phyloP scores from a whole-genome alignment of 495 filamentous ascomycete species.

The Penicillium simplicissimum region DNA sequence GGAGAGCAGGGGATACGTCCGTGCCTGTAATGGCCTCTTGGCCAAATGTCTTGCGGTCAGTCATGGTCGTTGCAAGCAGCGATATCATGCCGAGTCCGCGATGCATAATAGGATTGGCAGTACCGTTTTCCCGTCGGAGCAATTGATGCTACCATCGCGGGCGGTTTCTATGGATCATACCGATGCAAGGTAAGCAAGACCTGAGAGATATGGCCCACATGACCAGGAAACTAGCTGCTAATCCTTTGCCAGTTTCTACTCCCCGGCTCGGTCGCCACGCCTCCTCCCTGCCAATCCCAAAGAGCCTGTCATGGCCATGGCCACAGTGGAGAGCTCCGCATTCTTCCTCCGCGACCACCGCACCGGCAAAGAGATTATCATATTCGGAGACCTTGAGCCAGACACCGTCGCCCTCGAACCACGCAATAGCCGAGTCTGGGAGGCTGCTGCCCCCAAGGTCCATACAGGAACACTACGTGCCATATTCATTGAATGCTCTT shows the following conservation, averaged over 20 bases:
- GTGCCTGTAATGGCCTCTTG: slow-evolving; percentile 76
- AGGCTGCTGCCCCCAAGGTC: slow-evolving; percentile 81
- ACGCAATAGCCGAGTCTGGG: slow-evolving; percentile 80
- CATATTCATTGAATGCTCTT: slow-evolving; percentile 95
- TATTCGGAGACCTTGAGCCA: slow-evolving; percentile 95
- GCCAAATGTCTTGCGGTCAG: slow-evolving; percentile 79
- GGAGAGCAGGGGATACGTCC: slow-evolving; percentile 74
- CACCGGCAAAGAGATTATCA: slow-evolving; percentile 73
- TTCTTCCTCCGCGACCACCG: slow-evolving; percentile 81
- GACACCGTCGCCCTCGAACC: slow-evolving; percentile 79
- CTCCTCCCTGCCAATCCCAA: slow-evolving; percentile 22
- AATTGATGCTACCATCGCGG: slow-evolving; percentile 31
- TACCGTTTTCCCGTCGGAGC: slow-evolving; percentile 41
- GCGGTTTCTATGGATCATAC: slow-evolving; percentile 34
- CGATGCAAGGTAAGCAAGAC: slow-evolving; percentile 35
- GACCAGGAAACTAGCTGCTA: neutral
- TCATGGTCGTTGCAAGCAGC: slow-evolving; percentile 84
- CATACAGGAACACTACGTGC: slow-evolving; percentile 64
- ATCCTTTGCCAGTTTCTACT: slow-evolving; percentile 27
- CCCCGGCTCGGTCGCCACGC: slow-evolving; percentile 34
- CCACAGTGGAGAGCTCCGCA: slow-evolving; percentile 74
- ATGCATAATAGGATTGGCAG: slow-evolving; percentile 61
- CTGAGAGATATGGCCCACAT: neutral
- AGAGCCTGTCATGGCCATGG: slow-evolving; percentile 41
- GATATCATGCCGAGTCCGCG: slow-evolving; percentile 46